phyloP scores from a whole-genome alignment of 2,329 filamentous ascomycete genomes.

The Erysiphe neolycopersici region DNA sequence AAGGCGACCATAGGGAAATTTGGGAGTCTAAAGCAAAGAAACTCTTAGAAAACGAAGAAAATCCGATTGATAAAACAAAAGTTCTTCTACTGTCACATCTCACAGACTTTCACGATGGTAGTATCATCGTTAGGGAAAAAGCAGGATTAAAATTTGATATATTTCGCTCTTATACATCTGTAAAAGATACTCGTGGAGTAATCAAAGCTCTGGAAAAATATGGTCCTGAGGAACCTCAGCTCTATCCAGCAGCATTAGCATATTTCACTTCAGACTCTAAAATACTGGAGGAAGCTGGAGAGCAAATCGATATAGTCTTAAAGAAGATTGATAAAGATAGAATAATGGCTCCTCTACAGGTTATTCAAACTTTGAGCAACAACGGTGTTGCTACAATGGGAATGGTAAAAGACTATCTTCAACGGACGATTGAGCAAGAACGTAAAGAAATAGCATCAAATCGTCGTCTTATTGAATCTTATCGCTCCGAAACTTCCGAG shows the following conservation, averaged over 20 bases:
- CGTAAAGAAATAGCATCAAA: constrained; percentile 62
- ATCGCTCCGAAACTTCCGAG: constrained; percentile 56
- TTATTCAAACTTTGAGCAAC: constrained; percentile 67
- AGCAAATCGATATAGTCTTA: constrained; percentile 58
- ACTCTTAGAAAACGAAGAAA: constrained; percentile 55
- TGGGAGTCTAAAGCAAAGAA: constrained; percentile 85
- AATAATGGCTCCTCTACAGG: constrained; percentile 85
- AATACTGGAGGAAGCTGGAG: constrained; percentile 64
- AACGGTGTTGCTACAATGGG: constrained; percentile 85
- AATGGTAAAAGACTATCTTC: constrained; percentile 81
- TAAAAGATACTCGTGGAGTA: constrained; percentile 72
- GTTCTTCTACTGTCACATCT: constrained; percentile 80
- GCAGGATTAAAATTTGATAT: constrained; percentile 83
- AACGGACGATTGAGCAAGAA: constrained; percentile 69
- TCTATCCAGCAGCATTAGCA: constrained; percentile 75
- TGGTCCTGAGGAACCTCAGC: constrained; percentile 64
- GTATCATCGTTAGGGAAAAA: constrained; percentile 77
- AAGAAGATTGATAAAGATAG: constrained; percentile 71
- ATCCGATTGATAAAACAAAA: constrained; percentile 81
- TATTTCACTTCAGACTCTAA: constrained; percentile 74
- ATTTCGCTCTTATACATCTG: constrained; percentile 82
- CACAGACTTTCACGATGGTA: constrained; percentile 71
- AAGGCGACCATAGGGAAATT: constrained; percentile 41
- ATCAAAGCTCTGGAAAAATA: constrained; percentile 81
- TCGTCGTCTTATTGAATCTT: constrained; percentile 54